Conservation (phyloP, 345 rosid species). For the Rhodamnia rubescens region DNA sequence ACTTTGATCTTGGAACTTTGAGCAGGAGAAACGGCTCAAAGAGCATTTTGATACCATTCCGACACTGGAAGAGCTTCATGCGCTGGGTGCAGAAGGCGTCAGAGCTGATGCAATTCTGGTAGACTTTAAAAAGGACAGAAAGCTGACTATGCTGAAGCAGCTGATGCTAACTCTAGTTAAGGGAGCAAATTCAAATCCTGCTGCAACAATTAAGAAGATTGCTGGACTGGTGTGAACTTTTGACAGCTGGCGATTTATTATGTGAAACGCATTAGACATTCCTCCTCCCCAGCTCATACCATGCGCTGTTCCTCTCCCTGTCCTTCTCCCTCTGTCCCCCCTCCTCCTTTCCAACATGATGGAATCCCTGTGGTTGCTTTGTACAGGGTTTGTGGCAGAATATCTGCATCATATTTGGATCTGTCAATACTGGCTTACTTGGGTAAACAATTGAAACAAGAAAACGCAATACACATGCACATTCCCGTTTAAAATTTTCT, state of each 20-base stretch:
- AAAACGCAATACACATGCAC: background rate
- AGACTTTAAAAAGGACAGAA: slow-evolving; percentile 76
- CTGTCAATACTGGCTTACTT: background rate
- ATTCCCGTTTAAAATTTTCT: background rate
- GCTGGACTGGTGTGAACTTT: slow-evolving; percentile 72
- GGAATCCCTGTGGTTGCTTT: background rate
- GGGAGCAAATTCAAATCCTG: slow-evolving; percentile 86
- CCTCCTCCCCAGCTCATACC: background rate
- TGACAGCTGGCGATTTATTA: background rate
- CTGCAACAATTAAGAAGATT: slow-evolving; percentile 80
- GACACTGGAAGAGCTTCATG: slow-evolving; percentile 76
- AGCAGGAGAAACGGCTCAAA: slow-evolving; percentile 79
- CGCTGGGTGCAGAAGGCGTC: slow-evolving; percentile 62
- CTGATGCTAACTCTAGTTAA: slow-evolving; percentile 59
- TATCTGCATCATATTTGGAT: background rate
- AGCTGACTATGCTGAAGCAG: slow-evolving; percentile 81
- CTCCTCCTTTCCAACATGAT: background rate
- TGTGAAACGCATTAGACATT: background rate
- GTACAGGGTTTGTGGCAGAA: background rate
- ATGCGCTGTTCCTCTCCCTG: background rate
- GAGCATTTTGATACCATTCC: slow-evolving; percentile 65
- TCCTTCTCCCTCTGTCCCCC: background rate
- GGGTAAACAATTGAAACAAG: background rate
- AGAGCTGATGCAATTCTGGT: slow-evolving; percentile 81
- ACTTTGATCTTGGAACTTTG: background rate